Evolutionary conservation across 176 grass and related monocot genomes (phyloP), one percentile per base, ranked within the genome.

Genomic region (Ensete ventricosum): DNA sequence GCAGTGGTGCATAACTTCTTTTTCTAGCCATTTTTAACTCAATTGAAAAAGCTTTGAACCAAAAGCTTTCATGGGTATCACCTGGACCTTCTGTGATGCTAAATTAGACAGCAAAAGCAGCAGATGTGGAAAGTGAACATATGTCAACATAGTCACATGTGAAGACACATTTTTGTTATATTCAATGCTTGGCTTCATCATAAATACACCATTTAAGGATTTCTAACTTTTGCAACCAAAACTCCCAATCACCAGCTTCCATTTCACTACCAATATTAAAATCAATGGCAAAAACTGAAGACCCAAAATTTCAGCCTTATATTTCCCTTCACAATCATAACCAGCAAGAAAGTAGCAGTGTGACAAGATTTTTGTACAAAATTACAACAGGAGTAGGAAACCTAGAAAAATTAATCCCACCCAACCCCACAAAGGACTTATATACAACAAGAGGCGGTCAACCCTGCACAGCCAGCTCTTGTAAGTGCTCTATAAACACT

Each of bases 401-500:
- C 3, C 13, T 20, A 50, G 25, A 70, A 70, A 70, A 69, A n/a
- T 9, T 51, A 11, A 70, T n/a, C 34, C 67, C 48, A 50, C 67
- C 8, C 21, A 70, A 51, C 34, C 34, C 17, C 67, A 20, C 34
- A 70, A 3, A 70, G 17, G 34, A 7, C 12, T 17, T 70, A 50
- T 17, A 50, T 51, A 52, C 48, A 50, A 70, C 8, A 43, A 43
- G 34, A 70, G 34, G 67, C 6, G 21, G 10, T 63, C 88, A 93
- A 50, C 83, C 91, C 81, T 88, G 86, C 74, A 99, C 88, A 81
- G 96, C 96, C 73, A 99, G 74, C 77, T 94, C 96, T 79, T 95
- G 96, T 91, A 99, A 84, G 78, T 99, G 95, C 23, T 99, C 95
- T 78, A 99, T 89, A 87, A 99, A 99, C 67, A 88, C 88, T 89